phyloP scores from a whole-genome alignment of 2,329 filamentous ascomycete genomes.

The Myriosclerotinia duriaeana region DNA sequence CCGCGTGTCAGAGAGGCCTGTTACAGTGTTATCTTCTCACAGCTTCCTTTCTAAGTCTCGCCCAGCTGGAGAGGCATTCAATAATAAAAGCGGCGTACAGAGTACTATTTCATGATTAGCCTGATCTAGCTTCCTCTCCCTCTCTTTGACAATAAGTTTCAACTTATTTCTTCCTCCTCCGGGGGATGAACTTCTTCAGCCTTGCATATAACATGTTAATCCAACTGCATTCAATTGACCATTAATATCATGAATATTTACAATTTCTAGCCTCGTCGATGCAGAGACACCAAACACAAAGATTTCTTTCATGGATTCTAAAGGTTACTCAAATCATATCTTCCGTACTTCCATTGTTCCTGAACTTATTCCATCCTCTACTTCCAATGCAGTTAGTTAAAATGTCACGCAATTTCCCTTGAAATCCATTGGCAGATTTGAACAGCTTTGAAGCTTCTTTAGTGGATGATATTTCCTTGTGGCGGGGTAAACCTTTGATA shows the following conservation, averaged over 20 bases:
- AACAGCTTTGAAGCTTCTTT: background rate
- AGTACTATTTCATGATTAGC: background rate
- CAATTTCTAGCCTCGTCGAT: conserved; percentile 12
- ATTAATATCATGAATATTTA: conserved; percentile 12
- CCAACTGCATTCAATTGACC: background rate
- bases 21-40: too few relatives aligned
- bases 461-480: conserved; percentile 2
- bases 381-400: background rate
- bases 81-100: background rate
- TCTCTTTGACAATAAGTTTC: too few relatives aligned
- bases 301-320: background rate
- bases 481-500: background rate
- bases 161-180: background rate
- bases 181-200: background rate
- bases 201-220: conserved; percentile 19
- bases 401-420: conserved; percentile 10
- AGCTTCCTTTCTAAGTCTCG: too few relatives aligned
- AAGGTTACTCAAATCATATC: conserved; percentile 9
- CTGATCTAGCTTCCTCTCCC: background rate
- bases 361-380: background rate
- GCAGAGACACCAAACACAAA: conserved; percentile 1
- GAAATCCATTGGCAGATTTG: background rate
- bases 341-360: background rate
- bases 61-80: too few relatives aligned
- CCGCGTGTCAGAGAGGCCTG: conserved; percentile 4